phyloP scores from a whole-genome alignment of 2,329 filamentous ascomycete species.

The Alternaria brassicicola region DNA sequence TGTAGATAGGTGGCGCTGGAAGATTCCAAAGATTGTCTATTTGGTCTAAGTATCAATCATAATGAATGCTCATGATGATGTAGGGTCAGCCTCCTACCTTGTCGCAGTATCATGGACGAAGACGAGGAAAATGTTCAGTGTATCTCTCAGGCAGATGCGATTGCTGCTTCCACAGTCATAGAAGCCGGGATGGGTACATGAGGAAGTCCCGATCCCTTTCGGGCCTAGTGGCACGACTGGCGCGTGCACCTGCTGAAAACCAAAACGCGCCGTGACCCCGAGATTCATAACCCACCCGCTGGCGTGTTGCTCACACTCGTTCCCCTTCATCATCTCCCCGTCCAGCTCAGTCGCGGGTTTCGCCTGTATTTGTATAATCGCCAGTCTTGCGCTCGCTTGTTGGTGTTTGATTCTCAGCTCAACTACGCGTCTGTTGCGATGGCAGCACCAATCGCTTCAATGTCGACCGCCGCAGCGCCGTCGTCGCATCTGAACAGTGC shows the following conservation, averaged over 20 bases:
- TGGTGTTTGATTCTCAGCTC: conserved; percentile 26
- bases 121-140: background rate
- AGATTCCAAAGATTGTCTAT: conserved; percentile 1
- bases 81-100: background rate
- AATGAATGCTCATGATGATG: background rate
- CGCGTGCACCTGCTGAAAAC: conserved; percentile 16
- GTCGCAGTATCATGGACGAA: background rate
- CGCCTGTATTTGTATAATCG: conserved; percentile 37
- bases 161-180: conserved; percentile 10
- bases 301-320: conserved; percentile 29
- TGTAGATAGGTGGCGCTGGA: background rate
- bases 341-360: conserved; percentile 30
- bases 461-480: conserved; percentile 40
- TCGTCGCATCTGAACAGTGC: conserved; percentile 42
- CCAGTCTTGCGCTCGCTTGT: conserved; percentile 17
- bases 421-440: conserved; percentile 26
- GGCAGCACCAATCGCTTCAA: conserved; percentile 32
- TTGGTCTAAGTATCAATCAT: background rate
- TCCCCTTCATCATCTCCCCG: conserved; percentile 30
- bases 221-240: conserved; percentile 24
- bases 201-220: conserved; percentile 6
- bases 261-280: conserved; percentile 15
- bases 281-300: conserved; percentile 8
- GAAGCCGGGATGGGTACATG: conserved; percentile 17
- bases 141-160: background rate